phyloP scores from a whole-genome alignment of 2,329 filamentous ascomycete species.

The Colletotrichum euphorbiae region DNA sequence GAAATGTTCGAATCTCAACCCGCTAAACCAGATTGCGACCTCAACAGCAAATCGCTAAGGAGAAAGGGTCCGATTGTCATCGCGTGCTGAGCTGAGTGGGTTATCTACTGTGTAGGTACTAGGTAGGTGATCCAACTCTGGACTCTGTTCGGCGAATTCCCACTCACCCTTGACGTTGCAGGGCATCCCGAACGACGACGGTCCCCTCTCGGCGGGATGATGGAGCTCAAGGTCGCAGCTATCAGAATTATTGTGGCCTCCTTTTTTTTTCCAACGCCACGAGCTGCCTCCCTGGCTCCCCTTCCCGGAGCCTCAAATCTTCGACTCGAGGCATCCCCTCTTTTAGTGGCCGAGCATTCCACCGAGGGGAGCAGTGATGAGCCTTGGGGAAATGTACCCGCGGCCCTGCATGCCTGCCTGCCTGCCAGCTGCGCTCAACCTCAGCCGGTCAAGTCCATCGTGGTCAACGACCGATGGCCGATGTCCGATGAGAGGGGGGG shows the following conservation, averaged over 20 bases:
- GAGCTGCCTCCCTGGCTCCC: no score
- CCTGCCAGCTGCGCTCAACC: background rate
- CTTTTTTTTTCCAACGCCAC: no score
- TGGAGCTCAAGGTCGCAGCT: background rate
- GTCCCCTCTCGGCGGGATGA: constrained; percentile 25
- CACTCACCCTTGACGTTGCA: constrained; percentile 17
- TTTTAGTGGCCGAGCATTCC: constrained; percentile 39
- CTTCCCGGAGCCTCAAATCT: constrained; percentile 9
- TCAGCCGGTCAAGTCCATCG: background rate
- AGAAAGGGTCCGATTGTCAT: constrained; percentile 28
- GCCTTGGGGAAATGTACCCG: background rate
- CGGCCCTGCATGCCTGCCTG: no score
- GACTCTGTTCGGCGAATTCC: constrained; percentile 24
- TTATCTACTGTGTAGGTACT: no score
- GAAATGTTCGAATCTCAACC: background rate
- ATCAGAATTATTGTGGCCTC: constrained; percentile 14
- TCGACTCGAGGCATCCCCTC: constrained; percentile 18
- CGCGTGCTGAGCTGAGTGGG: background rate
- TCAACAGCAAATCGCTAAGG: constrained; percentile 16
- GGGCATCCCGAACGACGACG: constrained; percentile 22
- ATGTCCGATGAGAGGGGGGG: background rate
- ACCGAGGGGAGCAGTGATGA: constrained; percentile 26
- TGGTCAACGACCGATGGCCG: constrained; percentile 2
- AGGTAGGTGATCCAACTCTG: background rate
- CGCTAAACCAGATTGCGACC: constrained; percentile 15